A percentile compares a stretch with the other conserved stretches of the same genome.
These are phyloP conservation scores for Arabis hirsuta DNA, from an alignment of 345 rosid species.

Conservation along the genomic window DNA sequence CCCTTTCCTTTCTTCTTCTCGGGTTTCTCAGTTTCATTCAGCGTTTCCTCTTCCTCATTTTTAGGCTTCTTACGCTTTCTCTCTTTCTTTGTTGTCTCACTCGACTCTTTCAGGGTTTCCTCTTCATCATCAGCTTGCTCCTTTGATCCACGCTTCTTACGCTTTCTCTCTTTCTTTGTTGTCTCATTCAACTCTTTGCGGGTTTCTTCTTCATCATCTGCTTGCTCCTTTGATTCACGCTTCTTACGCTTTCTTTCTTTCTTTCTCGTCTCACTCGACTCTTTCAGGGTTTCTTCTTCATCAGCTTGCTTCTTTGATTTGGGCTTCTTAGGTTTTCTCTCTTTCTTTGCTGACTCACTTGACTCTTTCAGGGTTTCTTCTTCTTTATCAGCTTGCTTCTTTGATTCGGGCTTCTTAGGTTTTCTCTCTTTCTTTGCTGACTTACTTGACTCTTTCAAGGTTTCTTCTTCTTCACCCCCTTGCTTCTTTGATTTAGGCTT, in stretches of 20 bases:
- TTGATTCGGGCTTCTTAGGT: conserved; percentile 9
- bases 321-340: conserved; percentile 14
- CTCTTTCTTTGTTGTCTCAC: conserved; percentile 25
- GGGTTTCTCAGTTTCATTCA: conserved; percentile 27
- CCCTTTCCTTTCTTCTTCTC: conserved; percentile 31
- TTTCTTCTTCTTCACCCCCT: conserved; percentile 34
- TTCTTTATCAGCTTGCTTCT: conserved; percentile 11
- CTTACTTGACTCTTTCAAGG: conserved; percentile 36
- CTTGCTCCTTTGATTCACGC: conserved; percentile 13
- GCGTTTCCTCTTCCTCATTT: neutral
- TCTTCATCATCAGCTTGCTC: conserved; percentile 12
- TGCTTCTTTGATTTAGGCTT: conserved; percentile 13
- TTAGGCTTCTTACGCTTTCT: conserved; percentile 27
- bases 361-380: conserved; percentile 30
- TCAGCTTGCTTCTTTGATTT: conserved; percentile 3
- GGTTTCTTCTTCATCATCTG: conserved; percentile 30
- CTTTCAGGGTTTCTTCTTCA: conserved; percentile 37
- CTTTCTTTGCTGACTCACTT: conserved; percentile 24
- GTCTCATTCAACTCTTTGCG: conserved; percentile 34
- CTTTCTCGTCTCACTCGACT: conserved; percentile 28
- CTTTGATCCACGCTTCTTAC: conserved; percentile 13
- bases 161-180: conserved; percentile 24
- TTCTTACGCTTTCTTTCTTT: conserved; percentile 24
- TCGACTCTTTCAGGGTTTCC: conserved; percentile 35
- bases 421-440: conserved; percentile 20